Evolutionary conservation across 495 filamentous ascomycete species (phyloP), one percentile per base, ranked within the genome.

Genomic region (Halenospora varia): DNA sequence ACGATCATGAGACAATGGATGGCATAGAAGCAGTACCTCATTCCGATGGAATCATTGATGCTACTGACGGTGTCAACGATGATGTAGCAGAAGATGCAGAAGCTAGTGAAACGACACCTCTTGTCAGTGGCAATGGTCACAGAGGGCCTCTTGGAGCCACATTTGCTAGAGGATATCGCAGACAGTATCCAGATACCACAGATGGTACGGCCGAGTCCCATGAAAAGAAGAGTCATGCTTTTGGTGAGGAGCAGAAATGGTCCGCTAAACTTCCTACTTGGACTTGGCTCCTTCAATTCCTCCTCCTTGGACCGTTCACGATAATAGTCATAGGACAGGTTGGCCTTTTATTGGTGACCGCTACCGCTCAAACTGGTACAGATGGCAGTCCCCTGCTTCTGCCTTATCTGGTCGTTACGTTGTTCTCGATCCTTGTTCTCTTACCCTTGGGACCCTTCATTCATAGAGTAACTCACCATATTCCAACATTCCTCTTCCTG

Each of bases 221-320:
- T 46, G 69, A 74, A 6, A 66, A 72, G 24, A 61, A 75, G 25
- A 58, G 70, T 10, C 73, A 76, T 13, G 77, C 88, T 3, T 96
- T 88, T 61, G 82, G 81, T n/a, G 73, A 80, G 46, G 93, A 98
- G 65, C 94, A 98, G 66, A 65, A 78, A 2, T 97, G 94, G 94
- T 93, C 88, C 59, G 81, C 78, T 22, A 75, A 79, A 19, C 68
- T 98, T 40, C 92, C 90, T 1, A 79, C 78, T 25, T 96, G 87
- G 87, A 81, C 85, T 20, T 98, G 94, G 94, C 68, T 92, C 29
- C 61, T 92, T 18, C 90, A 97, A 67, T 89, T 97, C 60, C 73
- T 98, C 4, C 62, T 96, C 39, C 75, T 90, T 10, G 86, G 82
- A 0, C 92, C 93, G 1, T 81, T 96, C 45, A 77, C 81, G 39